Percentiles rank a stretch among this genome's conserved stretches.
phyloP scores from a whole-genome alignment of 352 stramenopile genomes.

The Globisporangium nagaii region DNA sequence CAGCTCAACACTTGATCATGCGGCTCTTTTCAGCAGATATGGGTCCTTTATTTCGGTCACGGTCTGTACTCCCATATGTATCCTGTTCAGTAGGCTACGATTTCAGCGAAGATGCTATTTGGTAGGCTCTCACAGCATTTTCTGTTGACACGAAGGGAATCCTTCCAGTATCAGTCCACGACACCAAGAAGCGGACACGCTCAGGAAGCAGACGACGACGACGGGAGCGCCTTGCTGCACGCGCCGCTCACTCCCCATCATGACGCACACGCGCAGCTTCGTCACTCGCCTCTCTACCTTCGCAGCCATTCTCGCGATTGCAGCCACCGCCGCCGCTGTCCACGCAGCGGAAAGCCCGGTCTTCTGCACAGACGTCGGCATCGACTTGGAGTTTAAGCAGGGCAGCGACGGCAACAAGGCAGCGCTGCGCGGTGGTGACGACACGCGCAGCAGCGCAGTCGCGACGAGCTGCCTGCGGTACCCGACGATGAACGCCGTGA shows the following conservation, averaged over 20 bases:
- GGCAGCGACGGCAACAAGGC: conserved; percentile 7
- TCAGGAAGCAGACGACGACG: too few species aligned
- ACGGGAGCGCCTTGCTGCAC: too few species aligned
- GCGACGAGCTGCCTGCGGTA: conserved; percentile 28
- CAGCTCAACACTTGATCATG: not conserved
- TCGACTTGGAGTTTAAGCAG: conserved; percentile 35
- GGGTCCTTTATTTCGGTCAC: not conserved
- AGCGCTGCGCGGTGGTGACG: not conserved
- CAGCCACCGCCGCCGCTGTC: not conserved
- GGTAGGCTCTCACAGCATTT: too few species aligned
- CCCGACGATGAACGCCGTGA: conserved; percentile 26
- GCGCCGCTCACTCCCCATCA: not conserved
- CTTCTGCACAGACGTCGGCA: conserved; percentile 37
- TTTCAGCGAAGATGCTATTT: too few species aligned
- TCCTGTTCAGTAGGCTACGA: too few species aligned
- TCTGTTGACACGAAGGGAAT: too few species aligned
- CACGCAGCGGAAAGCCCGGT: conserved; percentile 12
- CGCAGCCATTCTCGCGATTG: not conserved
- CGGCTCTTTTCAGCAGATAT: not conserved
- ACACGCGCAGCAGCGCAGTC: too few species aligned
- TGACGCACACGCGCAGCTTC: conserved; percentile 1
- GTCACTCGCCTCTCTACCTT: not conserved
- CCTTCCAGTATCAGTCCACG: too few species aligned
- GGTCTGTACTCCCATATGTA: too few species aligned
- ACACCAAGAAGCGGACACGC: too few species aligned